A percentile compares a stretch with the other conserved stretches of the same genome.
These are phyloP conservation scores for Colletotrichum filicis DNA, from an alignment of 2,329 filamentous ascomycete species.

Conservation along the genomic window DNA sequence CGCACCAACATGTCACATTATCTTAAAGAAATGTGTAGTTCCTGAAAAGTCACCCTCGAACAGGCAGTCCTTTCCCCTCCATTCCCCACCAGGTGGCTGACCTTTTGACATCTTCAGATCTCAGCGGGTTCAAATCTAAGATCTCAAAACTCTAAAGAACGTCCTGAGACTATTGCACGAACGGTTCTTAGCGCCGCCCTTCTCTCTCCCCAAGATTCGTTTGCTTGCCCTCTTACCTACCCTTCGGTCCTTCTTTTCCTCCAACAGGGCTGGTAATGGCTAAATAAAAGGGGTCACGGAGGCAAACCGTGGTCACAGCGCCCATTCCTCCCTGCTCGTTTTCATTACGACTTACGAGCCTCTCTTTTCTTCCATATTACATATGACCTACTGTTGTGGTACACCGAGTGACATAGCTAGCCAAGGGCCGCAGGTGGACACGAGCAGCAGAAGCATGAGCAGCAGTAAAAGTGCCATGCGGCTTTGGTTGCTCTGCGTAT, in stretches of 20 bases:
- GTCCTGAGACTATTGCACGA: conserved; percentile 10
- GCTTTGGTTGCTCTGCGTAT: background rate
- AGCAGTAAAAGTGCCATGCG: background rate
- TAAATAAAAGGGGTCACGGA: conserved; percentile 3
- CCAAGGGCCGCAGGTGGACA: background rate
- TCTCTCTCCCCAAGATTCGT: background rate
- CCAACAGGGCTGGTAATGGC: background rate
- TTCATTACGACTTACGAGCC: background rate
- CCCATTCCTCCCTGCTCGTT: background rate
- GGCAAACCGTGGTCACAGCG: background rate
- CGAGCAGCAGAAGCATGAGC: background rate
- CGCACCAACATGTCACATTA: background rate
- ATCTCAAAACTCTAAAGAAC: conserved; percentile 15
- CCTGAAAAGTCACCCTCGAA: background rate
- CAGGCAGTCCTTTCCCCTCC: background rate
- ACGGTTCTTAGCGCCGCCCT: background rate
- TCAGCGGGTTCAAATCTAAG: background rate
- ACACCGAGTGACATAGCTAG: background rate
- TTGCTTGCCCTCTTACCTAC: background rate
- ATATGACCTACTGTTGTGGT: background rate
- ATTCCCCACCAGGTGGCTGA: conserved; percentile 10
- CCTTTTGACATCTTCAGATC: conserved; percentile 15
- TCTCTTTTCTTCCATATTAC: background rate
- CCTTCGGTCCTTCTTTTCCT: conserved; percentile 10
- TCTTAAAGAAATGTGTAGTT: background rate